phyloP scores from a whole-genome alignment of 495 filamentous ascomycete species.

The Neurospora sp. region DNA sequence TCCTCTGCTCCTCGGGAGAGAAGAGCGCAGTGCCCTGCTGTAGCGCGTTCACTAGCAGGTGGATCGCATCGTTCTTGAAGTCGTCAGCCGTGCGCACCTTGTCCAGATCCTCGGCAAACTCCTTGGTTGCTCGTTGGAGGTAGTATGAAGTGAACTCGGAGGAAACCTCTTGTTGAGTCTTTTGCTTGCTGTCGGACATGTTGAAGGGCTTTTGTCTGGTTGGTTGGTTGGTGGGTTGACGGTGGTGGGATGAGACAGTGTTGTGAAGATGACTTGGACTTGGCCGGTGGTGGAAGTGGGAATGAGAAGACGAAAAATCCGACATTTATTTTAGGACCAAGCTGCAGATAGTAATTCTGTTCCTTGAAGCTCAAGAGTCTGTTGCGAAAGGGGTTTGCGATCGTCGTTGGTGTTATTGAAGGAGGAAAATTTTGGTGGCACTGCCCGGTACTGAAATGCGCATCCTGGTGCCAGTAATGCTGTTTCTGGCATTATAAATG shows the following conservation, averaged over 20 bases:
- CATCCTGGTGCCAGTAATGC: background rate
- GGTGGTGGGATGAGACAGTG: background rate
- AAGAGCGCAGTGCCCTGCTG: constrained; percentile 49
- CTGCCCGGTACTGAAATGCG: background rate
- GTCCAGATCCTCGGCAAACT: constrained; percentile 65
- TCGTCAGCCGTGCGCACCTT: constrained; percentile 54
- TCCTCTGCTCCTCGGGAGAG: constrained; percentile 31
- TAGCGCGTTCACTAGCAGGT: constrained; percentile 53
- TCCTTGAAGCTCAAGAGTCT: background rate
- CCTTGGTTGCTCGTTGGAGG: constrained; percentile 50
- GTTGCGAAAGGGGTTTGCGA: background rate
- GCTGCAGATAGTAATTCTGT: background rate
- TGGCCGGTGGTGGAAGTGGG: background rate
- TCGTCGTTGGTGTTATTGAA: background rate
- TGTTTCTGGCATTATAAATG: background rate
- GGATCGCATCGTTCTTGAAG: constrained; percentile 51
- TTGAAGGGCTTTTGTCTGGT: background rate
- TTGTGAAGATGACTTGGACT: background rate
- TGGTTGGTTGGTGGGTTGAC: constrained; percentile 1
- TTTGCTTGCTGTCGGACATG: constrained; percentile 14
- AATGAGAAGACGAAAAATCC: background rate
- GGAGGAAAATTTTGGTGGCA: background rate
- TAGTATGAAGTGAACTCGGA: constrained; percentile 52
- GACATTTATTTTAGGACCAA: background rate
- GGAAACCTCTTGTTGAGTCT: constrained; percentile 26